These are phyloP conservation scores for Hansenula anomala DNA, from an alignment of 1,139 yeast species.

Conservation along the genomic window DNA sequence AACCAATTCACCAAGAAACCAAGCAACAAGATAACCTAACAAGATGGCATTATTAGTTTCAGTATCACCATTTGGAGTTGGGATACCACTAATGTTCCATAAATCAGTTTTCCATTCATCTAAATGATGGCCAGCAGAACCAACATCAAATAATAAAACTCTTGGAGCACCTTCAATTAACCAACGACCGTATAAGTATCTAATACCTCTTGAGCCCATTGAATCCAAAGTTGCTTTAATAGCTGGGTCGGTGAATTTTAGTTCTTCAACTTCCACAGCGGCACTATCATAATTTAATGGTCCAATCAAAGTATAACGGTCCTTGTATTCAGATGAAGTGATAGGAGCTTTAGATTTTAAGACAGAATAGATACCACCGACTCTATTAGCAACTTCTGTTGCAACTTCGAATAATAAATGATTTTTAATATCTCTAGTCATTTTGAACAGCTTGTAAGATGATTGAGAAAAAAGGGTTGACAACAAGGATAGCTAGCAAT, in stretches of 20 bases:
- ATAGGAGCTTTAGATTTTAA: constrained; percentile 95
- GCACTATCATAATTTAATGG: constrained; percentile 81
- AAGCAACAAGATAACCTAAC: constrained; percentile 89
- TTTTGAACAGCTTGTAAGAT: constrained; percentile 25
- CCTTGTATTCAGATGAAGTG: constrained; percentile 89
- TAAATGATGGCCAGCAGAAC: constrained; percentile 63
- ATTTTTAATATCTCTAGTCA: constrained; percentile 75
- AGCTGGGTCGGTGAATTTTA: constrained; percentile 54
- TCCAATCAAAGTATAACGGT: constrained; percentile 82
- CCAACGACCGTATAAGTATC: constrained; percentile 92
- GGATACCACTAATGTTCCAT: constrained; percentile 90
- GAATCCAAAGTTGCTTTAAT: constrained; percentile 60
- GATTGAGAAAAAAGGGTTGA: no score
- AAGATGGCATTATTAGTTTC: constrained; percentile 92
- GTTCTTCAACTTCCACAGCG: constrained; percentile 89
- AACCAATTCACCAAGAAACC: constrained; percentile 94
- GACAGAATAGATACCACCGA: constrained; percentile 97
- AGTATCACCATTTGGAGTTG: constrained; percentile 82
- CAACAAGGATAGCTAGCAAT: no score
- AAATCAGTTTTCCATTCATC: constrained; percentile 94
- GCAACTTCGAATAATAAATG: constrained; percentile 92
- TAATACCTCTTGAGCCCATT: constrained; percentile 77
- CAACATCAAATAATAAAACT: constrained; percentile 80
- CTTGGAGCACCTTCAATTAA: constrained; percentile 96
- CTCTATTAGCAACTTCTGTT: constrained; percentile 96